Base-by-base conservation (phyloP, 768 basidiomycete species). In the Mrakia blollopis region DNA sequence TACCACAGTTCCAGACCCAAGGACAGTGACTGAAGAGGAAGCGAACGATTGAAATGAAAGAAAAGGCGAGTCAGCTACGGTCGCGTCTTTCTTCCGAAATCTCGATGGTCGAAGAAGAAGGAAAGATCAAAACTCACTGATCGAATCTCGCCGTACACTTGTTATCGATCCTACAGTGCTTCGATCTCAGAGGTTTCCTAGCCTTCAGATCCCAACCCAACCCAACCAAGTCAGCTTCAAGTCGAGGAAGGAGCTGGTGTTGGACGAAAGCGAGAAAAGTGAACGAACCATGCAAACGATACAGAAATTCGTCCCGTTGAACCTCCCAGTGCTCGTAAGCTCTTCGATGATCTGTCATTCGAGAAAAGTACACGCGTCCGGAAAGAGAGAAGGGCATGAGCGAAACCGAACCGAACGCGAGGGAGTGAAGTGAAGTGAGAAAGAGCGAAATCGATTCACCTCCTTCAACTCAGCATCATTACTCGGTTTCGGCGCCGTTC, bases 1-100 rank as follows among this genome's bases (percentile, higher is more conserved):
- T 82, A 93, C 93, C 89, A 83, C 96, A 98, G 84, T 98, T 98
- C 95, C 95, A 99, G 23, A 98, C 90, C 97, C 97, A 99, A 1
- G 96, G 97, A 80, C 97, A 98, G 81, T 99, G 95, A 81, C 94
- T 96, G 39, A n/a, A n/a, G n/a, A 8, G 61, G 65, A 39, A 65
- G 39, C 28, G 2, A 68, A 4, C 47, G 47, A n/a, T n/a, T n/a
- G n/a, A n/a, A n/a, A n/a, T n/a, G n/a, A n/a, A 14, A 62, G 77
- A 44, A 35, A 54, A 16, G 23, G 60, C 37, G 18, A n/a, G 60
- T 37, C 52, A 18, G 52, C 80, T 77, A 2, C 71, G 73, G 44
- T 44, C 44, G 44, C 21, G 18, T 9, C n/a, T 30, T 21, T 5
- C n/a, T 14, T 18, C 37, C 63, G 30, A 30, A 35, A 6, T n/a